Evolutionary conservation across 2,329 filamentous ascomycete species (phyloP), one percentile per base, ranked within the genome.

Genomic region (Ascochyta lentis): DNA sequence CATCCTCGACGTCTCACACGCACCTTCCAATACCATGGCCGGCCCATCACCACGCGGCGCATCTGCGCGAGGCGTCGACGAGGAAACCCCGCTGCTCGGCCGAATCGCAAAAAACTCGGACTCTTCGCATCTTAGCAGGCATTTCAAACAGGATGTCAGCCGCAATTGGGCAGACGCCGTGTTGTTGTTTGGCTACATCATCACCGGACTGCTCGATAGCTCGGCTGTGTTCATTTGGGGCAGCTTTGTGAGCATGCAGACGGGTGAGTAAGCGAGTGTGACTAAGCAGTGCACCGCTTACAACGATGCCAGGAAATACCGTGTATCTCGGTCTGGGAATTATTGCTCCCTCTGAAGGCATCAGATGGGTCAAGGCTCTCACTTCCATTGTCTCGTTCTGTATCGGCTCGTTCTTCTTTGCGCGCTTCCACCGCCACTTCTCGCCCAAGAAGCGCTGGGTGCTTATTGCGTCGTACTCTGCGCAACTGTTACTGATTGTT

Each of bases 171-270:
- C 86, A 13, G 90, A 94, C 67, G 60, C 90, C 1, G 78, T 91
- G 19, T 80, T 94, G 35, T 78, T 94, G 4, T 77, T 85, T 26
- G 91, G 89, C 76, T 93, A 92, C 71, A 77, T 90, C 60, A 88
- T 92, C 69, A 93, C 90, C 0, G 90, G 90, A 4, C 79, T 94
- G 10, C 82, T 92, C 7, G 90, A 94, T 75, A 91, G 88, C 75
- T 86, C 89, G 2, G 86, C 89, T 2, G 89, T 90, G 42, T 88
- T 87, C 54, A 89, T 89, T 38, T 93, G 89, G 87, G 89, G 89
- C 12, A 88, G 88, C 3, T 94, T 94, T 65, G 89, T 92, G 37
- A 90, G 87, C 66, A 93, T 93, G 90, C 90, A 93, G 70, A 93
- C 90, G 29, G 89, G 89, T 85, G 67, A 60, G 79, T 75, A 42